Base-by-base conservation (phyloP, 129 eudicot species). In the Helianthus annuus region DNA sequence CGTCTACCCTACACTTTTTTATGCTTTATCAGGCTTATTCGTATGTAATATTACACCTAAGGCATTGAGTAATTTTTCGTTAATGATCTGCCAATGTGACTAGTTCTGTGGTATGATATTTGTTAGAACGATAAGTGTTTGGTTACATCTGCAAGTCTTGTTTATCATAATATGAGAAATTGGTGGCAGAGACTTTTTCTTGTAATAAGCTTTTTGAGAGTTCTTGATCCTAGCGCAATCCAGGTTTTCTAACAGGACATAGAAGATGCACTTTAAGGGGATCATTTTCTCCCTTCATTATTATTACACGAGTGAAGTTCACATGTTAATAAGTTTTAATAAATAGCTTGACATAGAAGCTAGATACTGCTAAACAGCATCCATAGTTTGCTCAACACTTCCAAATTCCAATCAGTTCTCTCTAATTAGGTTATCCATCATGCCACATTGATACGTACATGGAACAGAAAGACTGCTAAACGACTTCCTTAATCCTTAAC, bases 281-380 rank as follows among this genome's bases (percentile, higher is more conserved):
- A 29, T 11, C 44, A 60, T 40, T 58, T 58, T 58, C 15, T 62
- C 24, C 52, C 36, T 64, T 11, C 13, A 10, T 40, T 40, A 17
- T 64, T 42, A 27, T 15, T 16, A 12, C 34, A 11, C 46, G 8
- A 17, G 60, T 54, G 60, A 54, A 54, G 38, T 45, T 66, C 27
- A 10, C 46, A 45, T 66, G 39, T 66, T 46, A 17, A 44, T 44
- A n/a, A 48, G 53, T 14, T 46, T 13, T 22, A 15, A 12, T 67
- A n/a, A 6, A 3, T 64, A 64, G 52, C 24, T 64, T 40, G 32
- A 64, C 36, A 40, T 64, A 17, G 60, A 68, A 68, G 72, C 60
- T 51, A 49, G 46, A 68, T 55, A 32, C 29, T 48, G 24, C 39
- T 48, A 7, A 32, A 34, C 59, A n/a, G 51, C 9, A n/a, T 68